Evolutionary conservation across 208 protist species (phyloP).

Genomic region (Acanthamoeba healyi): DNA sequence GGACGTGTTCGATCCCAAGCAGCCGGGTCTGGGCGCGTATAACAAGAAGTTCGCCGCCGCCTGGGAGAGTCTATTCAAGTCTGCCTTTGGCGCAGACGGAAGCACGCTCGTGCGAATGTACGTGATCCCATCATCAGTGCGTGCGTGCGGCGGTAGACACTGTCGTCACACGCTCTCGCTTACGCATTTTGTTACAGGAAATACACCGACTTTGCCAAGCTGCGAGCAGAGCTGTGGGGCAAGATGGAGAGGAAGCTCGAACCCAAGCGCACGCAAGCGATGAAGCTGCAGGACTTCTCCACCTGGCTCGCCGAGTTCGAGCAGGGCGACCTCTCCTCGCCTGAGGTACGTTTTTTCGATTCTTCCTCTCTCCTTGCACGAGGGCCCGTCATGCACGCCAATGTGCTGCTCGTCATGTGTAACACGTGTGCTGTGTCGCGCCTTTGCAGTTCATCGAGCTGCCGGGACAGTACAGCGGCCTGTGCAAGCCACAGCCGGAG

Average conservation of each 20-base stretch:
- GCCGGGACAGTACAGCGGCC: conserved; percentile 88
- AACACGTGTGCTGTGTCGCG: not conserved
- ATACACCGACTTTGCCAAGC: conserved; percentile 54
- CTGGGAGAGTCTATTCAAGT: conserved; percentile 72
- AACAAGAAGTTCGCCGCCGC: conserved; percentile 85
- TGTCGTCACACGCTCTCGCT: not conserved
- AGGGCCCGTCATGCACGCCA: too few relatives aligned
- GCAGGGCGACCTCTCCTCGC: conserved; percentile 58
- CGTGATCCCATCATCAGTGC: too few relatives aligned
- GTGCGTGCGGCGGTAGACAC: too few relatives aligned
- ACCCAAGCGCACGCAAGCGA: conserved; percentile 71
- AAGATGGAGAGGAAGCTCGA: conserved; percentile 75
- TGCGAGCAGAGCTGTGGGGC: conserved; percentile 55
- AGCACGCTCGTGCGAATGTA: conserved; percentile 67
- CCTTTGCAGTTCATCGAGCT: conserved; percentile 83
- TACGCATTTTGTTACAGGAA: not conserved
- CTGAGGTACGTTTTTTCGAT: conserved; percentile 33
- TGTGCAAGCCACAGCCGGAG: conserved; percentile 80
- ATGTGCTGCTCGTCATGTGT: not conserved
- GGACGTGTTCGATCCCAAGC: conserved; percentile 85
- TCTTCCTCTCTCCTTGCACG: too few relatives aligned
- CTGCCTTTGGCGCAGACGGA: conserved; percentile 61
- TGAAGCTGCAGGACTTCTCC: conserved; percentile 86
- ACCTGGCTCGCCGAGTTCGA: conserved; percentile 86
- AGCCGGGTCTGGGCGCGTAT: conserved; percentile 73